These are phyloP conservation scores for Cyberlindnera samutprakarnensis DNA, from an alignment of 805 yeast genomes.

Conservation along the genomic window DNA sequence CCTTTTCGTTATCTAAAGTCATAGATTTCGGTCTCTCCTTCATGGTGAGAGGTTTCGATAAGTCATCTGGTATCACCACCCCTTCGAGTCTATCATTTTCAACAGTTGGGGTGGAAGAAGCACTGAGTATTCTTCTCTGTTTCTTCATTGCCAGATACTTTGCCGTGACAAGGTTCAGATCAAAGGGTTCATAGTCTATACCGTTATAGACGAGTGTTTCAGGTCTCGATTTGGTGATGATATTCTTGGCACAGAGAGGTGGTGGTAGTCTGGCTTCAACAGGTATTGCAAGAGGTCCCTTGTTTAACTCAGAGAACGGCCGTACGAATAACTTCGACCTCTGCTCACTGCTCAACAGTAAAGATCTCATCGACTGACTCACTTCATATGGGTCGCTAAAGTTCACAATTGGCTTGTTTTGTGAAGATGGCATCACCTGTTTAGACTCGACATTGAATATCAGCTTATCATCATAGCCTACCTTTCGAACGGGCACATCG, in stretches of 20 bases:
- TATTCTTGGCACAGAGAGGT: conserved; percentile 27
- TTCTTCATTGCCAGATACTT: conserved; percentile 4
- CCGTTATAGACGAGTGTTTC: conserved; percentile 31
- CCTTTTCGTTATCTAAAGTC: conserved; percentile 18
- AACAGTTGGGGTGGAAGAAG: background rate
- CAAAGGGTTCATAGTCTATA: conserved; percentile 25
- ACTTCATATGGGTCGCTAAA: conserved; percentile 6
- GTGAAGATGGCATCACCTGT: background rate
- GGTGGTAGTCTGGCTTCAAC: conserved; percentile 31
- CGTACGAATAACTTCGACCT: conserved; percentile 25
- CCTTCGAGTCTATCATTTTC: background rate
- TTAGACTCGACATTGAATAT: background rate
- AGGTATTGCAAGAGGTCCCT: conserved; percentile 28
- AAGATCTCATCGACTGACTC: conserved; percentile 16
- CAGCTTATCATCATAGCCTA: conserved; percentile 1
- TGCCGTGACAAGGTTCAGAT: conserved; percentile 7
- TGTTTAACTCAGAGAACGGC: conserved; percentile 29
- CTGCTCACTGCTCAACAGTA: conserved; percentile 13
- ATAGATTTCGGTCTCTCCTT: background rate
- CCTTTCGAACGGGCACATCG: conserved; percentile 2
- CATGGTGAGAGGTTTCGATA: background rate
- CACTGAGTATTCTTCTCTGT: background rate
- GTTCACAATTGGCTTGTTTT: conserved; percentile 3
- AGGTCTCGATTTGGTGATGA: conserved; percentile 21
- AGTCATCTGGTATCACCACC: conserved; percentile 1